Evolutionary conservation across 73 alveolate genomes (phyloP).

Genomic region (Urostyla sp.): DNA sequence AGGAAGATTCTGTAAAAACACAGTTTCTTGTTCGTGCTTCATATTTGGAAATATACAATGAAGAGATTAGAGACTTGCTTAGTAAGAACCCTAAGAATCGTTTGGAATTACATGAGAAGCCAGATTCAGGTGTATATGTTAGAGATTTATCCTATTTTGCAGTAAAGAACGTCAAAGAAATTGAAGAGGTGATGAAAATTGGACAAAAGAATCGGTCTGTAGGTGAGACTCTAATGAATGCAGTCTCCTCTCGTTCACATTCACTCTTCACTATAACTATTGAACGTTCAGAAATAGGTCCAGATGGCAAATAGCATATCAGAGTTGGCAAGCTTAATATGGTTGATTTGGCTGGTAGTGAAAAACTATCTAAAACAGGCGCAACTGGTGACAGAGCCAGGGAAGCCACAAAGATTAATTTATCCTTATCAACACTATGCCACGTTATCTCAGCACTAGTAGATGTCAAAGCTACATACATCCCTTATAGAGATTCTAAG

Average conservation of each 20-base stretch:
- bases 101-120: constrained; percentile 94
- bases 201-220: constrained; percentile 93
- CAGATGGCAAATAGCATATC: constrained; percentile 90
- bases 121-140: constrained; percentile 97
- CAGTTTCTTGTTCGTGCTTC: constrained; percentile 94
- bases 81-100: constrained; percentile 89
- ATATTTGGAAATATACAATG: constrained; percentile 97
- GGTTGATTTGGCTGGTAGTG: constrained; percentile 98
- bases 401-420: constrained; percentile 95
- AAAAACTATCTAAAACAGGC: constrained; percentile 92
- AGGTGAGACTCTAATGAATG: constrained; percentile 94
- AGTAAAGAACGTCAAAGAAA: constrained; percentile 88
- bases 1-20: constrained; percentile 86
- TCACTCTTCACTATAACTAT: constrained; percentile 92
- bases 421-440: constrained; percentile 93
- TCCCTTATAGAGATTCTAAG: constrained; percentile 98
- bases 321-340: constrained; percentile 95
- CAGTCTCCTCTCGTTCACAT: constrained; percentile 94
- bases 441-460: constrained; percentile 95
- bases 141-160: constrained; percentile 93
- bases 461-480: constrained; percentile 90
- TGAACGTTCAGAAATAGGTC: constrained; percentile 90
- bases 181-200: constrained; percentile 86
- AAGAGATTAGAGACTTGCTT: constrained; percentile 96
- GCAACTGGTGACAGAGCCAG: constrained; percentile 94